Evolutionary conservation across 805 yeast genomes (phyloP).

Genomic region (Priceomyces castillae): DNA sequence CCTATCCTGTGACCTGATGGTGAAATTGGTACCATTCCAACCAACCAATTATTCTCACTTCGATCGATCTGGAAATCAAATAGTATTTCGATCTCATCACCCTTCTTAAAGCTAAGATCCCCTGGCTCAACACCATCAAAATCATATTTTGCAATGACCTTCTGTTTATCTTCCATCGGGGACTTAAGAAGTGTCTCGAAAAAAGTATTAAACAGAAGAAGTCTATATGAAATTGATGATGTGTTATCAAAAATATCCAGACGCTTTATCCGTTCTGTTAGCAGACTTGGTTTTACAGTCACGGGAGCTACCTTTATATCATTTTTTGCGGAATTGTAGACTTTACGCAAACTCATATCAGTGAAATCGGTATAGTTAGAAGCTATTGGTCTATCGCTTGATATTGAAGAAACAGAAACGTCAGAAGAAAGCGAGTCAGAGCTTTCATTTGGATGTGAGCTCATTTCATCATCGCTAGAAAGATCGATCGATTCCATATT

Average conservation of each 20-base stretch:
- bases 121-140: constrained; percentile 36
- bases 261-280: constrained; percentile 4
- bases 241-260: constrained; percentile 14
- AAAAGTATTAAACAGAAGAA: constrained; percentile 22
- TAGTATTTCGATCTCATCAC: constrained; percentile 32
- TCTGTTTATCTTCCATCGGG: constrained; percentile 5
- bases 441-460: neutral
- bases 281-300: constrained; percentile 5
- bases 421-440: constrained; percentile 7
- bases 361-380: constrained; percentile 16
- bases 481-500: neutral
- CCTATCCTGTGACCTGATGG: constrained; percentile 26
- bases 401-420: constrained; percentile 13
- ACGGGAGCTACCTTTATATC: constrained; percentile 32
- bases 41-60: constrained; percentile 29
- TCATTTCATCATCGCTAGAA: constrained; percentile 8
- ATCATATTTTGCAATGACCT: constrained; percentile 17
- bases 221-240: constrained; percentile 23
- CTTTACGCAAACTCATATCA: constrained; percentile 19
- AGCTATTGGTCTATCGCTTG: constrained; percentile 15
- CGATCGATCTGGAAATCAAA: constrained; percentile 28
- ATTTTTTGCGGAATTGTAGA: constrained; percentile 36
- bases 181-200: constrained; percentile 17
- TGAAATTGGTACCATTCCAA: constrained; percentile 23
- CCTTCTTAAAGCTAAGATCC: constrained; percentile 34